A percentile compares a stretch with the other conserved stretches of the same genome.
phyloP scores from a whole-genome alignment of 768 basidiomycete genomes.

The Russula earlei region DNA sequence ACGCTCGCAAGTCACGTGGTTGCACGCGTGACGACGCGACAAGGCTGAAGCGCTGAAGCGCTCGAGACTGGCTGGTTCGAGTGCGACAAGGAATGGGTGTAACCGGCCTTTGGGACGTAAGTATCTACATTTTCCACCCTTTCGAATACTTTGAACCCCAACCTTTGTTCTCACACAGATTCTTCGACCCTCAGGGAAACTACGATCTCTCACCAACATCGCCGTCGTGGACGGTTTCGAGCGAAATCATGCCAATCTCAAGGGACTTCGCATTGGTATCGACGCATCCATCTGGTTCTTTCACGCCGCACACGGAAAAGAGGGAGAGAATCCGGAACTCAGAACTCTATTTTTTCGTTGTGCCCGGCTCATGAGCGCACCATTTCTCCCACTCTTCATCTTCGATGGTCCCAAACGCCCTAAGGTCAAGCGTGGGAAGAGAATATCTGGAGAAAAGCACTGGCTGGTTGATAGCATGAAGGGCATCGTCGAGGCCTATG shows the following conservation, averaged over 20 bases:
- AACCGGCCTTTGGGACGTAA: constrained; percentile 19
- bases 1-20: too few relatives aligned
- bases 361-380: constrained; percentile 62
- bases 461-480: constrained; percentile 72
- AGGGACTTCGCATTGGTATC: constrained; percentile 78
- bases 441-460: constrained; percentile 49
- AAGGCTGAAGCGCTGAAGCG: too few relatives aligned
- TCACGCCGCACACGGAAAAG: constrained; percentile 62
- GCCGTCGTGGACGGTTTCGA: constrained; percentile 69
- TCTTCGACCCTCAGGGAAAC: constrained; percentile 58
- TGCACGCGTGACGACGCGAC: too few relatives aligned
- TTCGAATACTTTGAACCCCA: too few relatives aligned
- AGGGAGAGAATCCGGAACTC: constrained; percentile 83
- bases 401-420: constrained; percentile 88
- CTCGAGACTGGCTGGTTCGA: too few relatives aligned
- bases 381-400: constrained; percentile 82
- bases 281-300: constrained; percentile 81
- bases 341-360: constrained; percentile 82
- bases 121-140: constrained; percentile 1
- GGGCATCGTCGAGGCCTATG: constrained; percentile 67
- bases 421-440: constrained; percentile 68
- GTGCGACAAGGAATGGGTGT: constrained; percentile 20
- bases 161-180: constrained; percentile 33
- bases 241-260: constrained; percentile 48
- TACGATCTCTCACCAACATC: constrained; percentile 68